A percentile compares a stretch with the other conserved stretches of the same genome.
These are phyloP conservation scores for Nitzschia palea DNA, from an alignment of 108 stramenopile genomes.

Conservation along the genomic window DNA sequence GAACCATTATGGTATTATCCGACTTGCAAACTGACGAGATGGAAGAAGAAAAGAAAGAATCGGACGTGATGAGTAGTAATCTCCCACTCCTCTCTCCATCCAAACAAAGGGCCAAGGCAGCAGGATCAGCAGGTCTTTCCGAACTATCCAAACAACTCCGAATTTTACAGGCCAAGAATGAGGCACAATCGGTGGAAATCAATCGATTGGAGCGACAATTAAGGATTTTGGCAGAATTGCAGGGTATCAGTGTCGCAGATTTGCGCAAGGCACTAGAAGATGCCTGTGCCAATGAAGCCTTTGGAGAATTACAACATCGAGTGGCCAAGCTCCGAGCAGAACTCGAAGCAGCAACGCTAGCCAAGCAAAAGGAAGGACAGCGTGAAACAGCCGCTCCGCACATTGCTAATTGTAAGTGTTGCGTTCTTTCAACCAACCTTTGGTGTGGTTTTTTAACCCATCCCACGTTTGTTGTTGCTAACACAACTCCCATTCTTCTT, in stretches of 20 bases:
- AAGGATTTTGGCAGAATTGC: constrained; percentile 64
- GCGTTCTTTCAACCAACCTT: not conserved
- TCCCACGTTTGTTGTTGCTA: not conserved
- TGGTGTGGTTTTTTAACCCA: not conserved
- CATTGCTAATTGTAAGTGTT: constrained; percentile 40
- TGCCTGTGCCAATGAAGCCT: constrained; percentile 73
- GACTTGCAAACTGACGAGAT: too few relatives aligned
- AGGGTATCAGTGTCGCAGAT: constrained; percentile 62
- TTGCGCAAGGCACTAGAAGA: constrained; percentile 53
- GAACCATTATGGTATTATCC: too few relatives aligned
- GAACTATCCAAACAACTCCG: constrained; percentile 78
- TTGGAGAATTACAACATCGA: constrained; percentile 57
- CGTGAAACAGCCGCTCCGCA: constrained; percentile 43
- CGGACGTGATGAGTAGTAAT: not conserved
- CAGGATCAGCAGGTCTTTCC: constrained; percentile 45
- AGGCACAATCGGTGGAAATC: constrained; percentile 55
- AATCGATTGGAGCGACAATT: constrained; percentile 73
- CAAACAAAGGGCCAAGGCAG: constrained; percentile 24
- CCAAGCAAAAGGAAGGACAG: constrained; percentile 39
- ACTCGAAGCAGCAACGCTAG: constrained; percentile 46
- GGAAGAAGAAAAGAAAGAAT: constrained; percentile 1
- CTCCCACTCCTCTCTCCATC: constrained; percentile 22
- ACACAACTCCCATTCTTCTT: not conserved
- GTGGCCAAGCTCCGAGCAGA: constrained; percentile 56
- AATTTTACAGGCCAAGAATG: constrained; percentile 66